Base-by-base conservation (phyloP, 768 basidiomycete genomes). In the Hebeloma cylindrosporum region DNA sequence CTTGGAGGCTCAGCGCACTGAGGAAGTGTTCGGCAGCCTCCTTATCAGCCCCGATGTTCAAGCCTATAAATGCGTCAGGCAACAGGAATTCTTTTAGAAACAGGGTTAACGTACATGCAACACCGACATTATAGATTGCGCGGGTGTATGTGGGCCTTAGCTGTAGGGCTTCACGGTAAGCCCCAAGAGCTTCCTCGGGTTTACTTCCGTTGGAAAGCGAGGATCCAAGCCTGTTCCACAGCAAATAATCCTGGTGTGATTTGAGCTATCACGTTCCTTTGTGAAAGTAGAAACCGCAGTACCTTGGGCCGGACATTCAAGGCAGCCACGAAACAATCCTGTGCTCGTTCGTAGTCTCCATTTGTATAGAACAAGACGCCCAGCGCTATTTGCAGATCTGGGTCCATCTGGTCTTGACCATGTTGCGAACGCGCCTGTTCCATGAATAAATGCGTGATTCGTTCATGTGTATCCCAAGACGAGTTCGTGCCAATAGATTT, bases 11-110 rank as follows among this genome's bases (percentile, higher is more conserved):
- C 28, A 96, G 68, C 0, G 91, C 93, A 49, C 87, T 85, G 40
- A 96, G 70, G 60, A 96, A 88, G 66, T 99, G 96, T 56, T 99
- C 96, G 3, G 92, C 91, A 1, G 96, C 94, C 69, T 99, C 96
- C 60, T 89, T 85, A 64, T 89, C 79, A 7, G 93, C 92, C 7
- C 93, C 94, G 40, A 98, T 95, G 62, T 99, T 99, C 49, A 99
- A 67, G 60, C 95, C 93, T 96, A 47, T 4, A 49, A 37, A 33
- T 13, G 34, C 36, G 41, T 47, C 22, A 50, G 35, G 42, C 43
- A 27, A 43, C 10, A 18, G 30, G 47, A 17, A n/a, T 51, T 37
- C 7, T 36, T 20, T 21, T 27, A 18, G 27, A 22, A 34, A 18
- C 47, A 40, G 35, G 29, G 30, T 40, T 40, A 32, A 79, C 90